Base-by-base conservation (phyloP, 2,329 filamentous ascomycete species). In the Epichloe festucae region DNA sequence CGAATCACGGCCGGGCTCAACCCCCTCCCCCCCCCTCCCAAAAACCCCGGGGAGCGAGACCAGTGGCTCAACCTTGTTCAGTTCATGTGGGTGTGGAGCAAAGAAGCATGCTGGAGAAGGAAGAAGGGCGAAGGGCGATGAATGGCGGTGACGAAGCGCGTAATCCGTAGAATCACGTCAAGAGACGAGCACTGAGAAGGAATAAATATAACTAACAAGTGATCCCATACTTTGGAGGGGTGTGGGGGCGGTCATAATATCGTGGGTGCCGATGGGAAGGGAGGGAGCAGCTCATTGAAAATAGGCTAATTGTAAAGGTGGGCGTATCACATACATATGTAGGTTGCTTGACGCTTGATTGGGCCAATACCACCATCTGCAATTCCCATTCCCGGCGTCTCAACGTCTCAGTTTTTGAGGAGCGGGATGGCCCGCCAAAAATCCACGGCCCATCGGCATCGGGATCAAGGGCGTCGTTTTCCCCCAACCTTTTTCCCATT, bases 31-130 rank as follows among this genome's bases (percentile, higher is more conserved):
- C 17, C 17, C 17, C 17, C 17, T 17, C 17, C 17, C 17, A 17
- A 17, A 17, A 21, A 3, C 3, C 19, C 19, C 19, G 19, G n/a
- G 23, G 8, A 10, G 4, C 31, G 14, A 35, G 27, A 19, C 23
- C 47, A 35, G 42, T 35, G 46, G 38, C 46, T 48, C 21, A 8
- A 19, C 36, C 46, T 48, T 31, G 46, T 40, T 41, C 15, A 14
- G 23, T 27, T 48, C 36, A 41, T 40, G 21, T 41, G 38, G 36
- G 36, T 49, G 48, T 49, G 48, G 48, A 49, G 48, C 39, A 12
- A 11, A 34, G 21, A 21, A 19, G 17, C 7, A 38, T 40, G 2
- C 17, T 36, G 21, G 7, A 38, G 15, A 14, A n/a, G 27, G 4
- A 27, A n/a, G 15, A 14, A n/a, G n/a, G 4, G 35, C 14, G 14